phyloP scores from a whole-genome alignment of 202 grass and related monocot genomes.

The Dendrocalamus latiflorus region DNA sequence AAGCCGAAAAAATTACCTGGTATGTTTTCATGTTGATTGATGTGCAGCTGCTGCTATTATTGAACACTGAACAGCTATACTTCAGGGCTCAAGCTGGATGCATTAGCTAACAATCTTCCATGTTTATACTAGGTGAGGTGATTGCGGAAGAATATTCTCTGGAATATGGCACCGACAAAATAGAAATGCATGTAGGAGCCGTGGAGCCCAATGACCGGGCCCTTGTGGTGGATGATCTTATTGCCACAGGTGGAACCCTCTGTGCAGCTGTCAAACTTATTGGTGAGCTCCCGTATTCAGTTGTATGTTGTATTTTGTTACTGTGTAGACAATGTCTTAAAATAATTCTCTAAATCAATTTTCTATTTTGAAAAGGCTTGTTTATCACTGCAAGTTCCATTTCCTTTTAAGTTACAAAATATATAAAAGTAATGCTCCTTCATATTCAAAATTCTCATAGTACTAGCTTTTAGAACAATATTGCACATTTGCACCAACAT shows the following conservation, averaged over 20 bases:
- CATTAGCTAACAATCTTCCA: slow-evolving; percentile 22
- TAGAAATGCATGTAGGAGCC: slow-evolving; percentile 98
- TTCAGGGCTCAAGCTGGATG: not conserved
- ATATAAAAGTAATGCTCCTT: not conserved
- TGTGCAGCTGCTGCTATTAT: not conserved
- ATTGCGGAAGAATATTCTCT: slow-evolving; percentile 88
- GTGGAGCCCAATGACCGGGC: slow-evolving; percentile 56
- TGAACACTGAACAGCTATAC: not conserved
- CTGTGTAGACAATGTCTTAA: not conserved
- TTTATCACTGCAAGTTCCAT: not conserved
- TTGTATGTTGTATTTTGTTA: not conserved
- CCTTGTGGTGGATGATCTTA: slow-evolving; percentile 87
- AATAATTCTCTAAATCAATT: not conserved
- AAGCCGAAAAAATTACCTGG: slow-evolving; percentile 97
- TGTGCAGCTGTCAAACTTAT: slow-evolving; percentile 79
- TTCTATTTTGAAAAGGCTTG: not conserved
- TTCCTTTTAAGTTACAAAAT: not conserved
- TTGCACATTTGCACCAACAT: not conserved
- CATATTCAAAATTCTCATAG: not conserved
- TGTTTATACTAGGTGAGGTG: slow-evolving; percentile 65
- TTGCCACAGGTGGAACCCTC: slow-evolving; percentile 90
- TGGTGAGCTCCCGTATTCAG: slow-evolving; percentile 37
- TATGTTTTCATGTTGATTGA: slow-evolving; percentile 9
- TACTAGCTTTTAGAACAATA: not conserved
- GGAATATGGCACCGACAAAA: slow-evolving; percentile 92